phyloP scores from a whole-genome alignment of 306 rosid genomes.

The Lithocarpus polystachyus region DNA sequence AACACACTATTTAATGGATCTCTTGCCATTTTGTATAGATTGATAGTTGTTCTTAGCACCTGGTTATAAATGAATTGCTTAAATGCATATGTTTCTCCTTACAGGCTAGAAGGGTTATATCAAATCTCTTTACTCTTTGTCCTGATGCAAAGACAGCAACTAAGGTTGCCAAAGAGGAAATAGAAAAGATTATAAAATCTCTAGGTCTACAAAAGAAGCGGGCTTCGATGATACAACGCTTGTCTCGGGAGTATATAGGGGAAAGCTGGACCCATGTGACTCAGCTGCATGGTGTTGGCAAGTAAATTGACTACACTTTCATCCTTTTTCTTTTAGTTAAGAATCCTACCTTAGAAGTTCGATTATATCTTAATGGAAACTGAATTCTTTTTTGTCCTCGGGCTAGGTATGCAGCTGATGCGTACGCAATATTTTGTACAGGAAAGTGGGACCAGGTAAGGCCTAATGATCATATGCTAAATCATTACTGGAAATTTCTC shows the following conservation, averaged over 20 bases:
- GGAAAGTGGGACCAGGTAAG: slow-evolving; percentile 47
- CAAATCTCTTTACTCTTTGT: slow-evolving; percentile 53
- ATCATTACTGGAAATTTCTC: slow-evolving; percentile 25
- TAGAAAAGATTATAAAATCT: slow-evolving; percentile 38
- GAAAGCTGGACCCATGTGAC: slow-evolving; percentile 74
- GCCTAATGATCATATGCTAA: slow-evolving; percentile 46
- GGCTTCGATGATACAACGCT: slow-evolving; percentile 41
- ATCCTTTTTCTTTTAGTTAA: background rate
- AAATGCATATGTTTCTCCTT: slow-evolving; percentile 18
- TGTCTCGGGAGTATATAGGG: slow-evolving; percentile 56
- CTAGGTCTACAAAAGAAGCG: slow-evolving; percentile 60
- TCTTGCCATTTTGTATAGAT: background rate
- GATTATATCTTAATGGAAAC: too few relatives aligned
- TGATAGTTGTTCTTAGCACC: background rate
- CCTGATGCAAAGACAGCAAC: slow-evolving; percentile 61
- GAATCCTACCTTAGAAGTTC: background rate
- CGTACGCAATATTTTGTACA: slow-evolving; percentile 59
- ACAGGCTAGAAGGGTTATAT: slow-evolving; percentile 40
- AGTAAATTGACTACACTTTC: slow-evolving; percentile 34
- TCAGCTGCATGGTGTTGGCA: slow-evolving; percentile 72
- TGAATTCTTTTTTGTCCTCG: background rate
- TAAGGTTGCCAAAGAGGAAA: slow-evolving; percentile 36
- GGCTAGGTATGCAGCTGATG: slow-evolving; percentile 66
- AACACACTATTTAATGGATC: background rate
- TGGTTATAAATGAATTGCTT: background rate